Percentiles rank a stretch among this genome's conserved stretches.
Evolutionary conservation across 306 rosid genomes (phyloP).

Genomic region (Acmispon strigosus): DNA sequence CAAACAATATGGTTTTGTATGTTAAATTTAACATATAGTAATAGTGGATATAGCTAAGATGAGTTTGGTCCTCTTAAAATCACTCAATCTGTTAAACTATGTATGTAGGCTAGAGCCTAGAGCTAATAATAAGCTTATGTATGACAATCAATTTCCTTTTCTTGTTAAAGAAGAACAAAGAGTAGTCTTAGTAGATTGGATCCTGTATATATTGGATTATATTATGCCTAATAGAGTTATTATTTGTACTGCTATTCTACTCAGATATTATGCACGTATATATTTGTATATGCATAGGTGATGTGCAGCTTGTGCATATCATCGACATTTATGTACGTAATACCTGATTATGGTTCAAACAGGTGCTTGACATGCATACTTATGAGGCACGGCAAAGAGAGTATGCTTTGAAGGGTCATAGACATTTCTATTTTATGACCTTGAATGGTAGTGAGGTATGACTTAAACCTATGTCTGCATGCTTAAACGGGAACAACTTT

Average conservation of each 20-base stretch:
- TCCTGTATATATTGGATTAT: background rate
- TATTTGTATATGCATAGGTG: background rate
- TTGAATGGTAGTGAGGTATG: slow-evolving; percentile 91
- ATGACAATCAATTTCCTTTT: background rate
- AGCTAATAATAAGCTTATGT: background rate
- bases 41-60: background rate
- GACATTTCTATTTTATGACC: slow-evolving; percentile 99
- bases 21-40: background rate
- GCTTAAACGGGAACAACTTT: background rate
- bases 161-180: background rate
- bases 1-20: slow-evolving; percentile 1
- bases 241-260: slow-evolving; percentile 7
- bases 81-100: background rate
- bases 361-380: slow-evolving; percentile 89
- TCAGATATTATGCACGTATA: background rate
- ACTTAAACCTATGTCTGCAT: slow-evolving; percentile 1
- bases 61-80: slow-evolving; percentile 5
- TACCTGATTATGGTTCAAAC: slow-evolving; percentile 26
- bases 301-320: background rate
- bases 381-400: slow-evolving; percentile 90
- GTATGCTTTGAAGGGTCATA: slow-evolving; percentile 88
- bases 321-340: slow-evolving; percentile 2
- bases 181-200: slow-evolving; percentile 8
- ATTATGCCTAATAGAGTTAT: background rate
- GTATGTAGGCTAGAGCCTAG: background rate